These are phyloP conservation scores for Diutina sp. DNA, from an alignment of 1,139 yeast genomes.

Conservation along the genomic window DNA sequence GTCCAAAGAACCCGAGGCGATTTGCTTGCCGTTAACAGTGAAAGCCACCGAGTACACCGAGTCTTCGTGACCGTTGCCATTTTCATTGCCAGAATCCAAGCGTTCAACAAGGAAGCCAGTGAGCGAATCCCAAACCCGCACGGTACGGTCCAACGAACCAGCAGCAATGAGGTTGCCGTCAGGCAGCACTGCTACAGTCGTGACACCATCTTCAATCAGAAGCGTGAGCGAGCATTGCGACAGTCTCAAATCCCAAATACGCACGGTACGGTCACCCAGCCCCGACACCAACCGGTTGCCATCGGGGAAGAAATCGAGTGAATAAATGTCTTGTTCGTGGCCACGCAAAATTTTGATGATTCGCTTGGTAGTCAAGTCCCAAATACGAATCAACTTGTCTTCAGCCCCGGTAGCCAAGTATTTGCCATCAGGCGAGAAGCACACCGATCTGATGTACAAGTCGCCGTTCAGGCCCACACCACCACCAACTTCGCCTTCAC, in stretches of 20 bases:
- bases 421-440: conserved; percentile 95
- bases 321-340: conserved; percentile 95
- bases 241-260: conserved; percentile 91
- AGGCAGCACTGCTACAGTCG: conserved; percentile 94
- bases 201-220: conserved; percentile 93
- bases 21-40: conserved; percentile 83
- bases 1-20: conserved; percentile 90
- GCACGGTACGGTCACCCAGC: conserved; percentile 90
- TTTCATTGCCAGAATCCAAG: conserved; percentile 77
- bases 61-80: conserved; percentile 91
- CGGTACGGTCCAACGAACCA: conserved; percentile 91
- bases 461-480: conserved; percentile 45
- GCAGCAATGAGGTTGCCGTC: conserved; percentile 94
- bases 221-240: conserved; percentile 86
- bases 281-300: conserved; percentile 93
- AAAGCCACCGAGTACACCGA: conserved; percentile 93
- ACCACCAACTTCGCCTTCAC: conserved; percentile 9
- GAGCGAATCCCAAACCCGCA: conserved; percentile 93
- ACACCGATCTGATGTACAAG: conserved; percentile 85
- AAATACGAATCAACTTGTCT: conserved; percentile 89
- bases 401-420: conserved; percentile 96
- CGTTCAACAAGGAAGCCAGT: conserved; percentile 90
- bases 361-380: conserved; percentile 86
- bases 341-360: conserved; percentile 84
- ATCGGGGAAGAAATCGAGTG: conserved; percentile 90